Percentiles rank a stretch among this genome's conserved stretches.
Evolutionary conservation across 176 grass and related monocot genomes (phyloP).

Genomic region (Phoenix dactylifera): DNA sequence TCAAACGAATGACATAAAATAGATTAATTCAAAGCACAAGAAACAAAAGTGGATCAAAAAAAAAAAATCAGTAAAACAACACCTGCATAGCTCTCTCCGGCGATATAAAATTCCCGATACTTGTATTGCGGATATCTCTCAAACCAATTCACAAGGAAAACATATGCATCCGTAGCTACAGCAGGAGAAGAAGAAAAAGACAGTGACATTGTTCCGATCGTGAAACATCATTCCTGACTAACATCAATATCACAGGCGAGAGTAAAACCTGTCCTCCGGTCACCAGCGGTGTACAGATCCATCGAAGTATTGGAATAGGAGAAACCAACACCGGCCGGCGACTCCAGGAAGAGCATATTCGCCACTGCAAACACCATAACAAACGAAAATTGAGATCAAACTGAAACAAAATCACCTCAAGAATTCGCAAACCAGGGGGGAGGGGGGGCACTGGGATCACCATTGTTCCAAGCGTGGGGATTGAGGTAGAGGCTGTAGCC

Average conservation of each 20-base stretch:
- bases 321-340: slow-evolving; percentile 89
- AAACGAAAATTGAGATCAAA: neutral
- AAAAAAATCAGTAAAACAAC: neutral
- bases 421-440: neutral
- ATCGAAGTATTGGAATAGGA: slow-evolving; percentile 74
- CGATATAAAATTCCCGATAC: slow-evolving; percentile 85
- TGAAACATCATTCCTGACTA: neutral
- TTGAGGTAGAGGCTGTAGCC: slow-evolving; percentile 63
- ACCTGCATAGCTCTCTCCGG: slow-evolving; percentile 97
- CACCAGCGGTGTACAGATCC: slow-evolving; percentile 84
- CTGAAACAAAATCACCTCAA: neutral
- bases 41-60: neutral
- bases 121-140: slow-evolving; percentile 88
- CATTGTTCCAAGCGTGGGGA: slow-evolving; percentile 88
- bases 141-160: slow-evolving; percentile 83
- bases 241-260: neutral
- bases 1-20: too few relatives aligned
- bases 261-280: slow-evolving; percentile 57
- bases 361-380: slow-evolving; percentile 40
- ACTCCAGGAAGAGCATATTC: slow-evolving; percentile 93
- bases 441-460: slow-evolving; percentile 16
- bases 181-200: slow-evolving; percentile 20
- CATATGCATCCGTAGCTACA: slow-evolving; percentile 65
- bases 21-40: too few relatives aligned
- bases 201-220: neutral